phyloP scores from a whole-genome alignment of 2,329 filamentous ascomycete genomes.

The Ampelomyces quisqualis region DNA sequence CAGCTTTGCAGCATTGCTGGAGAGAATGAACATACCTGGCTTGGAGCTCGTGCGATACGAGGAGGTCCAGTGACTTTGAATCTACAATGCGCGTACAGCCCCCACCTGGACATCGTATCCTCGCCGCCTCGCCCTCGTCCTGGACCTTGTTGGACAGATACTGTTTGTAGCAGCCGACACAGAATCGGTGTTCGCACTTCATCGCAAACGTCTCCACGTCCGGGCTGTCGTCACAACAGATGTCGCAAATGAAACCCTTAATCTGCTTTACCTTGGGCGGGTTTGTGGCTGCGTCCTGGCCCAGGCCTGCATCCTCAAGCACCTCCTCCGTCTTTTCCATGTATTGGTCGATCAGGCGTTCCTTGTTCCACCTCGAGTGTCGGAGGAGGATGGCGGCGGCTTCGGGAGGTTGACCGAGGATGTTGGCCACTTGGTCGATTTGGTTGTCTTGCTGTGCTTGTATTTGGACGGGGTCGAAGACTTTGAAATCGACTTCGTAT shows the following conservation, averaged over 20 bases:
- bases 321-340: slow-evolving; percentile 85
- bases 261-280: slow-evolving; percentile 69
- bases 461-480: slow-evolving; percentile 78
- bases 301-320: slow-evolving; percentile 80
- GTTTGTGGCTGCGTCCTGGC: slow-evolving; percentile 48
- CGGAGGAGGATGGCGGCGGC: slow-evolving; percentile 87
- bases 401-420: slow-evolving; percentile 85
- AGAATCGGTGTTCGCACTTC: slow-evolving; percentile 93
- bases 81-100: slow-evolving; percentile 89
- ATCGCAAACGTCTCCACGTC: slow-evolving; percentile 83
- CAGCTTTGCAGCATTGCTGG: no score
- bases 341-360: slow-evolving; percentile 89
- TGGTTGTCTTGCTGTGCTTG: slow-evolving; percentile 81
- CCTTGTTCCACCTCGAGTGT: slow-evolving; percentile 93
- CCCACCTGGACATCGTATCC: slow-evolving; percentile 89
- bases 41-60: slow-evolving; percentile 61
- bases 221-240: slow-evolving; percentile 87
- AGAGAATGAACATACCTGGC: slow-evolving; percentile 55
- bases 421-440: slow-evolving; percentile 85
- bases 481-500: slow-evolving; percentile 82
- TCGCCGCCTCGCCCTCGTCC: slow-evolving; percentile 90
- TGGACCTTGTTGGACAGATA: slow-evolving; percentile 92
- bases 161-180: slow-evolving; percentile 86
- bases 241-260: slow-evolving; percentile 83
- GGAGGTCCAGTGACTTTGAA: slow-evolving; percentile 78